Conservation (phyloP, 1,284 basidiomycete genomes). For the Moesziomyces sp. region DNA sequence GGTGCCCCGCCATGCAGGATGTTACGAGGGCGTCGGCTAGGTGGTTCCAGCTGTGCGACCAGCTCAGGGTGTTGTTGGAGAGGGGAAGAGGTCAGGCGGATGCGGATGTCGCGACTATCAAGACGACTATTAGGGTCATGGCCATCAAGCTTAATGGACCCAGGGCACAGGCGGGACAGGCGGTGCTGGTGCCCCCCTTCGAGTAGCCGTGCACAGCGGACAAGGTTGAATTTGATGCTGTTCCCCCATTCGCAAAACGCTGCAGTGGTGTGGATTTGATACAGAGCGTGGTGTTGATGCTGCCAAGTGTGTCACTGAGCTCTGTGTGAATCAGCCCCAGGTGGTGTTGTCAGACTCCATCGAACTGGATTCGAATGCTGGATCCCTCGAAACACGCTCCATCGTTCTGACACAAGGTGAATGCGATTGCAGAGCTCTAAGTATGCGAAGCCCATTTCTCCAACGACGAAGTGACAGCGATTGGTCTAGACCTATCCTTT, state of each 20-base stretch:
- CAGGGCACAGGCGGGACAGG: conserved; percentile 13
- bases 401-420: no score
- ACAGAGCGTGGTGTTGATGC: no score
- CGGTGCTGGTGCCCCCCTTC: conserved; percentile 22
- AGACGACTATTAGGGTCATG: conserved; percentile 43
- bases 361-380: no score
- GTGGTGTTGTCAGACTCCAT: no score
- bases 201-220: neutral
- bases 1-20: conserved; percentile 40
- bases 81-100: conserved; percentile 23
- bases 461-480: conserved; percentile 20
- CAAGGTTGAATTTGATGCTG: neutral
- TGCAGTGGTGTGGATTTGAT: no score
- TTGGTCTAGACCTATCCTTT: conserved; percentile 24
- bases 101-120: conserved; percentile 33
- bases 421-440: neutral
- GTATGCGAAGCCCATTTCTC: conserved; percentile 47
- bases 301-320: no score
- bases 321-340: no score
- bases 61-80: conserved; percentile 20
- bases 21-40: conserved; percentile 17
- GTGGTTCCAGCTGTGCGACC: conserved; percentile 40
- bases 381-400: no score
- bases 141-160: conserved; percentile 26
- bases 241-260: no score